Evolutionary conservation across 257 asterid genomes (phyloP).

Genomic region (Solanum arcanum): DNA sequence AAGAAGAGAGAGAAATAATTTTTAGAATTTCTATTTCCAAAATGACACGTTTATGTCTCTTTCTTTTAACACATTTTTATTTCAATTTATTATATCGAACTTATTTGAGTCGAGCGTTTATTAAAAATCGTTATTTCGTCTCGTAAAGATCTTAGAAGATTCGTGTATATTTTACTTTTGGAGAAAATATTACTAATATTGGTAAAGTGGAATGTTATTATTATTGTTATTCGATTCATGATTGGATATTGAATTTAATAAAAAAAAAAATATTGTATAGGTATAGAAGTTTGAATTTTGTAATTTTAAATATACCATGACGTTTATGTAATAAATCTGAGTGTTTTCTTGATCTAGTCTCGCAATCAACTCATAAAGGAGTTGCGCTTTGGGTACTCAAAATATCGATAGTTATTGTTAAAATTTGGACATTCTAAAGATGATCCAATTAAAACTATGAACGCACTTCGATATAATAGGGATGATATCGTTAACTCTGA

Average conservation of each 20-base stretch:
- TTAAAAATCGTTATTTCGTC: too few species aligned
- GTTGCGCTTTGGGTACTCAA: too few species aligned
- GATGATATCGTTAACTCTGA: neutral
- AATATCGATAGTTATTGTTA: too few species aligned
- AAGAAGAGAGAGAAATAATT: neutral
- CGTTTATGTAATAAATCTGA: neutral
- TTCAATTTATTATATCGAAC: neutral
- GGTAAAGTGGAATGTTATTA: neutral
- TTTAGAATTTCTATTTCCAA: neutral
- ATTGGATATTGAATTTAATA: neutral
- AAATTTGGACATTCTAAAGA: neutral
- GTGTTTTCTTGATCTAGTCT: neutral
- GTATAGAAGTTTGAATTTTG: neutral
- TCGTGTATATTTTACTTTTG: neutral
- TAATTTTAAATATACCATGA: neutral
- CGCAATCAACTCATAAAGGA: too few species aligned
- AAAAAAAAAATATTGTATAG: neutral
- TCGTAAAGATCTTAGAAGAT: too few species aligned
- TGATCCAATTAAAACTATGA: too few species aligned
- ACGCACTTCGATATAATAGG: neutral
- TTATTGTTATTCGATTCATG: neutral
- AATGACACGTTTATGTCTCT: neutral
- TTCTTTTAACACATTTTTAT: too few species aligned
- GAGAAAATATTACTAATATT: neutral
- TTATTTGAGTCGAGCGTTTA: too few species aligned